Conservation (phyloP, 192 early-diverging fungal genomes). For the Coemansia sp. region DNA sequence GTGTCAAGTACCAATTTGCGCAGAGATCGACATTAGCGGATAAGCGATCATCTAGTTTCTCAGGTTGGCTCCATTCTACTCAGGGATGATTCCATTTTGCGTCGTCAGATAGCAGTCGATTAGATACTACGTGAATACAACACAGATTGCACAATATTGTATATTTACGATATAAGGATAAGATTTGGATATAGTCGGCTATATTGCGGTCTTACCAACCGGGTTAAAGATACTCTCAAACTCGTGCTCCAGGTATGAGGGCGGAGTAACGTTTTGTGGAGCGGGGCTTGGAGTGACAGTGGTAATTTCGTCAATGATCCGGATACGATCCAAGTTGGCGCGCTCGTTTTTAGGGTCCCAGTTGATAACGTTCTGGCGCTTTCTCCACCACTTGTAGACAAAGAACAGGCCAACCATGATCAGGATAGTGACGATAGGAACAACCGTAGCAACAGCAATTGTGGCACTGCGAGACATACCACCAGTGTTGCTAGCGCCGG, state of each 20-base stretch:
- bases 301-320: slow-evolving; percentile 37
- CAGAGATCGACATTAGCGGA: background rate
- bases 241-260: slow-evolving; percentile 26
- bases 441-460: slow-evolving; percentile 32
- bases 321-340: slow-evolving; percentile 34
- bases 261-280: slow-evolving; percentile 12
- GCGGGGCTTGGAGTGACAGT: slow-evolving; percentile 1
- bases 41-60: background rate
- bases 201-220: slow-evolving; percentile 1
- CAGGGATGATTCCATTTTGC: background rate
- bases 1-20: background rate
- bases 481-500: slow-evolving; percentile 1
- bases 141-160: background rate
- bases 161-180: background rate
- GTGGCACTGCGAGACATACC: slow-evolving; percentile 30
- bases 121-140: background rate
- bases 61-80: background rate
- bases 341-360: slow-evolving; percentile 53
- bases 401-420: slow-evolving; percentile 46
- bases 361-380: slow-evolving; percentile 23
- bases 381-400: slow-evolving; percentile 41
- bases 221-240: slow-evolving; percentile 12
- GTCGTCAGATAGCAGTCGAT: background rate
- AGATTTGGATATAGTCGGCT: background rate
- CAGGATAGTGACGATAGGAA: slow-evolving; percentile 33